Base-by-base conservation (phyloP, 164 flowering plant species). In the Stephania japonica region DNA sequence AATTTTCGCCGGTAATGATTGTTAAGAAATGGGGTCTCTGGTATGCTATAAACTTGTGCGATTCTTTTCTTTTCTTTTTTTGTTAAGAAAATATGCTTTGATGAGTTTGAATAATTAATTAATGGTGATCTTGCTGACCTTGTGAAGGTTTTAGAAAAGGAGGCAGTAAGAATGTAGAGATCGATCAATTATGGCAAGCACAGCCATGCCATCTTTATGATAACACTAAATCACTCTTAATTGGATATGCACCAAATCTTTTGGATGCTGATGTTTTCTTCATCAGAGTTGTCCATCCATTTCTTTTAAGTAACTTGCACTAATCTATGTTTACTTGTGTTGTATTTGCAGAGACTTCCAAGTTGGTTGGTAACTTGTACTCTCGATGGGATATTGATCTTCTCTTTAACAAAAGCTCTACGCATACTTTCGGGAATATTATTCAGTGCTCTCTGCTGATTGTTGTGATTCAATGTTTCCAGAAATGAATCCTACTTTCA, bases 401-500 rank as follows among this genome's bases (percentile, higher is more conserved):
- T 78, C 49, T 84, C 49, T 80, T 84, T 1, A 84, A 81, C 77
- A 83, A 88, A 70, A 90, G 95, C 86, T 82, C 89, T 72, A 93
- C 93, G 91, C 32, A 83, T 90, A 65, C 79, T 92, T 6, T 86
- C 91, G 7, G 95, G 87, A 80, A 88, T 83, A 63, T 90, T 93
- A 7, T 74, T 89, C 75, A 87, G 80, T 77, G 92, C 81, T 13
- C 84, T 44, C 62, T 72, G 53, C 80, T 32, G 79, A 44, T 43
- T 75, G 67, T 64, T 18, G 32, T 49, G 73, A 68, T 73, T 66
- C 70, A 50, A 49, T 26, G 70, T 71, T 71, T 53, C 13, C 65
- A 65, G 76, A 41, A 73, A n/a, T 42, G 25, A 16, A 16, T 70
- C 43, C 14, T 49, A 44, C 53, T 72, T 75, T 72, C 89, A 80